These are phyloP conservation scores for Ascodesmis nigricans DNA, from an alignment of 495 filamentous ascomycete genomes.

Conservation along the genomic window DNA sequence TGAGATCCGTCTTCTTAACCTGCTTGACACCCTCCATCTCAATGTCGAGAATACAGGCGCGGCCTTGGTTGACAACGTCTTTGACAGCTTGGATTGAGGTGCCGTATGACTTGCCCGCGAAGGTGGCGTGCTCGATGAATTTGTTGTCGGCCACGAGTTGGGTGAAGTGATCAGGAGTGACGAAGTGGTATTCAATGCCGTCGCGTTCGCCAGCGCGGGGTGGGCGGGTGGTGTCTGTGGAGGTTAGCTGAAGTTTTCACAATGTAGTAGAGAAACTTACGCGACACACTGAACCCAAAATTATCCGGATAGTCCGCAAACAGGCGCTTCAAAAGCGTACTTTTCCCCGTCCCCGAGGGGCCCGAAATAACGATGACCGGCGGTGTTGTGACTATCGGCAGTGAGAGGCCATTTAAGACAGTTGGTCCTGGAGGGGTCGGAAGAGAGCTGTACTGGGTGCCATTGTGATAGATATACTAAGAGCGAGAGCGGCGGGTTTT, in stretches of 20 bases:
- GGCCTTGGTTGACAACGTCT: constrained; percentile 45
- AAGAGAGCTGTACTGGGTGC: no score
- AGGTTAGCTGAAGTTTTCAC: not conserved
- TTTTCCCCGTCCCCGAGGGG: constrained; percentile 66
- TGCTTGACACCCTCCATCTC: constrained; percentile 76
- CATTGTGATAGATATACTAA: no score
- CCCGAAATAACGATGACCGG: constrained; percentile 67
- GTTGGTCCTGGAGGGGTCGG: no score
- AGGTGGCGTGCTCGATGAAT: constrained; percentile 77
- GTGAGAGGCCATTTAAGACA: no score
- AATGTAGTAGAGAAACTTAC: constrained; percentile 1
- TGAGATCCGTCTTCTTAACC: constrained; percentile 52
- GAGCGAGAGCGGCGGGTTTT: no score
- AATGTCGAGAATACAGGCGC: constrained; percentile 57
- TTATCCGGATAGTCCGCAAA: constrained; percentile 41
- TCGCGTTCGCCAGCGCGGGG: constrained; percentile 57
- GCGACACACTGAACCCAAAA: constrained; percentile 62
- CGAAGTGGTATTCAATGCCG: constrained; percentile 66
- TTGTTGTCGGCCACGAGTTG: constrained; percentile 42
- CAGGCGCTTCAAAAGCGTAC: constrained; percentile 57
- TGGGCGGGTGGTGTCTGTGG: constrained; percentile 45
- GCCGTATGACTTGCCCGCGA: constrained; percentile 75
- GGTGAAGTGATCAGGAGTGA: constrained; percentile 41
- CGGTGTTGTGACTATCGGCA: no score
- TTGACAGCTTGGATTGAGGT: constrained; percentile 57